Evolutionary conservation across 805 yeast genomes (phyloP).

Genomic region (Ogataea paradorogensis): DNA sequence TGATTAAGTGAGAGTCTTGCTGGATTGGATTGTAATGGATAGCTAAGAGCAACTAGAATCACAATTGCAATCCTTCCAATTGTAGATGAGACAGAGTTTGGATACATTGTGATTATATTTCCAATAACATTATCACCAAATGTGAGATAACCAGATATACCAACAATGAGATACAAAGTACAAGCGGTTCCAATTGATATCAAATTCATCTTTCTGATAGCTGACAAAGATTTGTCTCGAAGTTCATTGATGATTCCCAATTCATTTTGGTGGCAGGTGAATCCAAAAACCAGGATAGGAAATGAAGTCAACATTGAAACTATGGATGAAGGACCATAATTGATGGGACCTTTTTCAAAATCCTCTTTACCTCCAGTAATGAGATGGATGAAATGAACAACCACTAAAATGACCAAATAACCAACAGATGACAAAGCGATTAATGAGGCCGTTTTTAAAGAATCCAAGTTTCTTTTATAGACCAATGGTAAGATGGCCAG

Average conservation of each 20-base stretch:
- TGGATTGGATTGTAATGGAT: slow-evolving; percentile 89
- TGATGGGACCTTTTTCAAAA: slow-evolving; percentile 49
- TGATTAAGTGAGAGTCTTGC: slow-evolving; percentile 80
- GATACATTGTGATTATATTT: slow-evolving; percentile 77
- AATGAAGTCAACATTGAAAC: slow-evolving; percentile 62
- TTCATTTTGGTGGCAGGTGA: slow-evolving; percentile 95
- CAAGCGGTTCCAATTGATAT: slow-evolving; percentile 60
- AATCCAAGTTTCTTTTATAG: slow-evolving; percentile 70
- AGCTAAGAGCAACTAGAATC: slow-evolving; percentile 75
- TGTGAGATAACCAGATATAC: slow-evolving; percentile 79
- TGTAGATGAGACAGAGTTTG: slow-evolving; percentile 60
- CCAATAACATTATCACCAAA: slow-evolving; percentile 80
- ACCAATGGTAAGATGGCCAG: slow-evolving; percentile 57
- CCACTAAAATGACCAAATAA: slow-evolving; percentile 69
- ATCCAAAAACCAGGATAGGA: slow-evolving; percentile 93
- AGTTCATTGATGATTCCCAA: slow-evolving; percentile 85
- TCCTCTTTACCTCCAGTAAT: slow-evolving; percentile 54
- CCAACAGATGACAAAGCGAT: slow-evolving; percentile 79
- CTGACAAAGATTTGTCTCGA: slow-evolving; percentile 46
- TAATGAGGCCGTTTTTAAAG: slow-evolving; percentile 81
- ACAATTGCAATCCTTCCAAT: slow-evolving; percentile 81
- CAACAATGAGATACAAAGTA: slow-evolving; percentile 64
- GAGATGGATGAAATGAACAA: slow-evolving; percentile 66
- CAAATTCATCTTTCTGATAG: slow-evolving; percentile 45
- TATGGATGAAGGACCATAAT: slow-evolving; percentile 45